Conservation (phyloP, 352 stramenopile genomes). For the Pythium utonaiense region DNA sequence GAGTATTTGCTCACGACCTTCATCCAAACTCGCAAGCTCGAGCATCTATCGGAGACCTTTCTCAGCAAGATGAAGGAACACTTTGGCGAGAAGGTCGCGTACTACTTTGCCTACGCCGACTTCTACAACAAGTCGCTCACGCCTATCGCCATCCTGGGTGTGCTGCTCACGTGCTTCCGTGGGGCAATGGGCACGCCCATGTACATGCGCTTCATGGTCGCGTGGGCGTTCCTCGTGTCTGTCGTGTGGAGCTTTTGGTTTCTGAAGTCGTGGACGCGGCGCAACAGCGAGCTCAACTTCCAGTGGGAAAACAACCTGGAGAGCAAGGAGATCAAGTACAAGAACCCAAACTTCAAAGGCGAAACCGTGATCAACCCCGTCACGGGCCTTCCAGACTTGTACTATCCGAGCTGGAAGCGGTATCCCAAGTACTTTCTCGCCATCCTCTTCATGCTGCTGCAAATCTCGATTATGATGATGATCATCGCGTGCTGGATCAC, state of each 20-base stretch:
- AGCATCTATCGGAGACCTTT: slow-evolving; percentile 59
- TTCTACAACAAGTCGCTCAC: slow-evolving; percentile 85
- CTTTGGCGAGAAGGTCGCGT: slow-evolving; percentile 83
- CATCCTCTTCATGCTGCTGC: slow-evolving; percentile 66
- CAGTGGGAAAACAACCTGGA: slow-evolving; percentile 69
- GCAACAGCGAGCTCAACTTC: slow-evolving; percentile 72
- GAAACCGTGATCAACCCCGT: slow-evolving; percentile 58
- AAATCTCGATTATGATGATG: slow-evolving; percentile 85
- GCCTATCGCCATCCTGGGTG: slow-evolving; percentile 68
- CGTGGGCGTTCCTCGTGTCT: slow-evolving; percentile 71
- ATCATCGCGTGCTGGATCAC: slow-evolving; percentile 84
- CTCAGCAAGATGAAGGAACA: slow-evolving; percentile 61
- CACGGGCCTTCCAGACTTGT: slow-evolving; percentile 53
- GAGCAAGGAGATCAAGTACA: slow-evolving; percentile 66
- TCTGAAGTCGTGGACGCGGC: slow-evolving; percentile 72
- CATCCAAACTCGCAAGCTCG: slow-evolving; percentile 62
- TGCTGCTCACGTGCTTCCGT: slow-evolving; percentile 65
- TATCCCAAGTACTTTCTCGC: slow-evolving; percentile 70
- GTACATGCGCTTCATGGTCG: slow-evolving; percentile 79
- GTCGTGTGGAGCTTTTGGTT: slow-evolving; percentile 83
- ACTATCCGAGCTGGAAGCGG: slow-evolving; percentile 72
- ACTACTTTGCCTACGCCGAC: slow-evolving; percentile 86
- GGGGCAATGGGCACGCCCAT: slow-evolving; percentile 56
- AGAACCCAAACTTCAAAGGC: slow-evolving; percentile 66
- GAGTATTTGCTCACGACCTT: slow-evolving; percentile 71